phyloP scores from a whole-genome alignment of 164 flowering plant genomes.

The Brasenia schreberi region DNA sequence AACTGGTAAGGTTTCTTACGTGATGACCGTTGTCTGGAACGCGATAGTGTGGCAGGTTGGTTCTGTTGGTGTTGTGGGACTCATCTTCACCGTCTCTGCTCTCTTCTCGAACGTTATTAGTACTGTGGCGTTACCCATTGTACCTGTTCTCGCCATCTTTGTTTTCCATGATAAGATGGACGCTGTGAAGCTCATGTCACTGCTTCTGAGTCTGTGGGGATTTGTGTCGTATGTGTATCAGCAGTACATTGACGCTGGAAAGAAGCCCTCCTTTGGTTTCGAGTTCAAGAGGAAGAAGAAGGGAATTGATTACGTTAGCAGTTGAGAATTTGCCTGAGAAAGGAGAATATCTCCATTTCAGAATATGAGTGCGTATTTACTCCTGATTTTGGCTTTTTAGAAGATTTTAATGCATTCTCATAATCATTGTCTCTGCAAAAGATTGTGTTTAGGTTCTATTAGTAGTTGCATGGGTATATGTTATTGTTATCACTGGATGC shows the following conservation, averaged over 20 bases:
- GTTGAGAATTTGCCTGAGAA: not conserved
- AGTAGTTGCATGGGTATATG: too few relatives aligned
- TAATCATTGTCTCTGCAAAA: too few relatives aligned
- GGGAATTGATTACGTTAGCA: not conserved
- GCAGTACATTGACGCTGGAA: slow-evolving; percentile 15
- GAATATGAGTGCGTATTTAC: too few relatives aligned
- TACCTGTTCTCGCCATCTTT: slow-evolving; percentile 17
- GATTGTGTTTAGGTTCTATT: too few relatives aligned
- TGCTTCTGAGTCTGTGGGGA: slow-evolving; percentile 24
- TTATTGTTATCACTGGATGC: too few relatives aligned
- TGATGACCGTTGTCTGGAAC: slow-evolving; percentile 20
- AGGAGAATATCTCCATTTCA: not conserved
- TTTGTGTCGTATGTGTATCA: slow-evolving; percentile 19
- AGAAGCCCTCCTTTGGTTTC: not conserved
- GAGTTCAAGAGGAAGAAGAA: not conserved
- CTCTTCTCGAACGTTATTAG: slow-evolving; percentile 23
- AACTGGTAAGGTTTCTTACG: slow-evolving; percentile 14
- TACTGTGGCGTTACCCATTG: slow-evolving; percentile 15
- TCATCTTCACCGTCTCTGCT: slow-evolving; percentile 18
- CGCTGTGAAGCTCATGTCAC: slow-evolving; percentile 21
- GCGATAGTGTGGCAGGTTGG: slow-evolving; percentile 16
- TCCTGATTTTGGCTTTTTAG: too few relatives aligned
- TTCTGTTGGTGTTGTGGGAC: slow-evolving; percentile 15
- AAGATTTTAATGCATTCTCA: too few relatives aligned
- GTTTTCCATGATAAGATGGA: slow-evolving; percentile 22